Percentiles rank a stretch among this genome's conserved stretches.
phyloP scores from a whole-genome alignment of 768 basidiomycete genomes.

The Suillus subluteus region DNA sequence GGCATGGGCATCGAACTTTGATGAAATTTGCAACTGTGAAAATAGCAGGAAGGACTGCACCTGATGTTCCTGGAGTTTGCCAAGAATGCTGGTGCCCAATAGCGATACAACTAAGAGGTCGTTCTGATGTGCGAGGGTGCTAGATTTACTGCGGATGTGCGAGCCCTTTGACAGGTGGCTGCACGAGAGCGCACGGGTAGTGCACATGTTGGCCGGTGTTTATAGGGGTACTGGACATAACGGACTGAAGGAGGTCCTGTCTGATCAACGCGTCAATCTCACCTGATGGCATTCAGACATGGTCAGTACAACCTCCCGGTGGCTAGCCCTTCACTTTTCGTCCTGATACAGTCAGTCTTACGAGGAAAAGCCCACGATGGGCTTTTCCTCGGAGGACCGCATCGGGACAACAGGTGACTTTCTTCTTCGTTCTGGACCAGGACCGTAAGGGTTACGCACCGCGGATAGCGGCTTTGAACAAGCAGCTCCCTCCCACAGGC shows the following conservation, averaged over 20 bases:
- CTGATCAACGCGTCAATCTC: not conserved
- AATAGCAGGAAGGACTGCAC: not conserved
- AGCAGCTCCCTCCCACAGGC: not conserved
- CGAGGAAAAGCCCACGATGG: not conserved
- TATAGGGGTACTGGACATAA: not conserved
- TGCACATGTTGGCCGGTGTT: not conserved
- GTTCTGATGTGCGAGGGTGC: not conserved
- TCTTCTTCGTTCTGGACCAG: not conserved
- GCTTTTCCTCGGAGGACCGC: no score
- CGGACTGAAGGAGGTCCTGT: not conserved
- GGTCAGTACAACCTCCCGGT: not conserved
- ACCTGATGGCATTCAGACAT: not conserved
- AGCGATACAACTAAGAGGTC: not conserved
- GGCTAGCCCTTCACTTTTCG: not conserved
- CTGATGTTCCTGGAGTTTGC: not conserved
- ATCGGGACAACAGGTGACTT: not conserved
- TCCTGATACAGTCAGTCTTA: not conserved
- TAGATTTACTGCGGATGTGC: not conserved
- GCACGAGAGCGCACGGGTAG: not conserved
- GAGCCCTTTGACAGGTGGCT: not conserved
- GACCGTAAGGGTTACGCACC: not conserved
- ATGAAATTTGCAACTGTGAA: not conserved
- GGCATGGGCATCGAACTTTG: not conserved
- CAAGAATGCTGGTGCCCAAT: not conserved
- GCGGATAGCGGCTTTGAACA: not conserved